Base-by-base conservation (phyloP, 2,329 filamentous ascomycete genomes). In the Didymella pinodella region DNA sequence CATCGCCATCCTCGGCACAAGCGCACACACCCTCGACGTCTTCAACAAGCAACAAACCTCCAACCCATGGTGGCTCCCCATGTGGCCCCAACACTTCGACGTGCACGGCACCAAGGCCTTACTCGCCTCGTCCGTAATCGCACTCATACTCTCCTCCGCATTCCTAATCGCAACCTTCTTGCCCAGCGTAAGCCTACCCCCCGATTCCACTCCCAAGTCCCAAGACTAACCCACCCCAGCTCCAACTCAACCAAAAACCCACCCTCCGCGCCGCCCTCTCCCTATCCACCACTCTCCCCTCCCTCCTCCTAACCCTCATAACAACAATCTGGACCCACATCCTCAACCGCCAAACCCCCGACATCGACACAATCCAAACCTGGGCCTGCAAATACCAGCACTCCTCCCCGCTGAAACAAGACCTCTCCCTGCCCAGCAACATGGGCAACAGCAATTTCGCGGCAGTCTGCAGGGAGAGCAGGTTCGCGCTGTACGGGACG, bases 61-160 rank as follows among this genome's bases (percentile, higher is more conserved):
- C 26, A 82, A 82, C 62, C 77, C 77, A 25, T 83, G 80, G 79
- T 82, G 80, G 56, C 70, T 82, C 4, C 80, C 80, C 1, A 63
- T 83, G 41, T 83, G 81, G 81, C 77, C 77, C 0, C 74, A 77
- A 10, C 81, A 83, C 65, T 83, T 83, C 63, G 76, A 82, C 41
- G 75, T 75, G 1, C 69, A 75, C 18, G 80, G 80, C 16, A 78
- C 81, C 4, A 77, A 78, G 32, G 73, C 73, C 0, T 59, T 81
- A 14, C 71, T 82, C 32, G 80, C 77, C 1, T 76, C 78, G 2
- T 70, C 73, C 1, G 71, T 72, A 0, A 71, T 76, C 1, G 72
- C 80, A 1, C 44, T 81, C 1, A 61, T 80, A 0, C 63, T 81
- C n/a, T 80, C 78, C 12, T 57, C 66, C 20, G 60, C 70, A 4